Evolutionary conservation across 306 rosid genomes (phyloP).

Genomic region (Vachellia pachyceras): DNA sequence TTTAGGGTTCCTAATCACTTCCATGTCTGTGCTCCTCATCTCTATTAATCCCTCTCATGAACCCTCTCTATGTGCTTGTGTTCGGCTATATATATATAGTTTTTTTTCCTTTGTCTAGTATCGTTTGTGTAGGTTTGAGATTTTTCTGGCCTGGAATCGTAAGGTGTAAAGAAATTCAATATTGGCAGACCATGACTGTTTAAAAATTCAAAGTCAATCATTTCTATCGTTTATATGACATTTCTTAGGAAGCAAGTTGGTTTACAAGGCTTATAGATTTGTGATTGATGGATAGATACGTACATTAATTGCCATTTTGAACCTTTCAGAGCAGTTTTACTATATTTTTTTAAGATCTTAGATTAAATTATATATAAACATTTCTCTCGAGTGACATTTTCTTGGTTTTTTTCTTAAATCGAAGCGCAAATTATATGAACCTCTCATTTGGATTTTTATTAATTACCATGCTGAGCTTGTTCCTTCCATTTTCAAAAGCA

Average conservation of each 20-base stretch:
- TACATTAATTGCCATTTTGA: neutral
- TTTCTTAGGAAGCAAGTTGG: too few species aligned
- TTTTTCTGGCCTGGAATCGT: neutral
- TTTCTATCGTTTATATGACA: neutral
- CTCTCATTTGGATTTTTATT: too few species aligned
- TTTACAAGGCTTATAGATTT: neutral
- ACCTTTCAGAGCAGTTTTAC: neutral
- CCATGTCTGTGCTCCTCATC: constrained; percentile 43
- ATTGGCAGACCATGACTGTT: neutral
- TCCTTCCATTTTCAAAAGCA: too few species aligned
- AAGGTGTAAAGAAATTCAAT: neutral
- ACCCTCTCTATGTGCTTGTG: neutral
- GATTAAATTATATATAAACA: too few species aligned
- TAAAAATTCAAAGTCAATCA: neutral
- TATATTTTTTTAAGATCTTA: neutral
- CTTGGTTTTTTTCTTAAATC: too few species aligned
- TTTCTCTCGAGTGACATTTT: too few species aligned
- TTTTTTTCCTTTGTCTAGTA: neutral
- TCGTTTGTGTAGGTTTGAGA: neutral
- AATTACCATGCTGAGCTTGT: too few species aligned
- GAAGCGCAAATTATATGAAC: too few species aligned
- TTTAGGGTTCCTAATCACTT: constrained; percentile 25
- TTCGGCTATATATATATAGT: too few species aligned
- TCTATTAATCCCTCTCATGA: neutral
- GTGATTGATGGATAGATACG: neutral